Evolutionary conservation across 306 rosid species (phyloP).

Genomic region (Vicia villosa): DNA sequence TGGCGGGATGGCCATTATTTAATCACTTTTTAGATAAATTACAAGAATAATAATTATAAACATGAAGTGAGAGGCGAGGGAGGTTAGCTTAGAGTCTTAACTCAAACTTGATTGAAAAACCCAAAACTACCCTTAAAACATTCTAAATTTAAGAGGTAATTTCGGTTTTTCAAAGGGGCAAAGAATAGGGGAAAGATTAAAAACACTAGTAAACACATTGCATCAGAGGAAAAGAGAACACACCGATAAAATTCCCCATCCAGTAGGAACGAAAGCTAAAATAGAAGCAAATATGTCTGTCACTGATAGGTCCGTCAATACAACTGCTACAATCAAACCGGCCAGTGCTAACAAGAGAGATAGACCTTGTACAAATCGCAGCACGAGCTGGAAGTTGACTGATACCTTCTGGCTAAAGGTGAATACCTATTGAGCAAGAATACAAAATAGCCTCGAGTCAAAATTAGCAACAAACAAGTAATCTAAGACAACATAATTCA

Average conservation of each 20-base stretch:
- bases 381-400: slow-evolving; percentile 83
- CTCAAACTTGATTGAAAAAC: no score
- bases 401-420: slow-evolving; percentile 94
- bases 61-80: no score
- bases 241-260: slow-evolving; percentile 94
- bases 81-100: no score
- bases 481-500: slow-evolving; percentile 1
- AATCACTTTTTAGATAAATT: no score
- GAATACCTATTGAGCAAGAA: slow-evolving; percentile 66
- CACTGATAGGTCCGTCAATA: slow-evolving; percentile 54
- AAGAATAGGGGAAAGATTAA: neutral
- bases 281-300: slow-evolving; percentile 78
- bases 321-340: slow-evolving; percentile 71
- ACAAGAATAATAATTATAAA: no score
- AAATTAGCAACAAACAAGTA: slow-evolving; percentile 27
- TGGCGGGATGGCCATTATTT: neutral
- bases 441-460: slow-evolving; percentile 38
- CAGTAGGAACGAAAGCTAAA: slow-evolving; percentile 90
- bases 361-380: slow-evolving; percentile 93
- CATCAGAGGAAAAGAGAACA: slow-evolving; percentile 45
- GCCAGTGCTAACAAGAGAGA: slow-evolving; percentile 77
- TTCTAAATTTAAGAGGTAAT: no score
- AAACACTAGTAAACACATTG: neutral
- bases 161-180: no score
- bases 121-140: no score